Evolutionary conservation across 768 basidiomycete genomes (phyloP), one percentile per base, ranked within the genome.

Genomic region (Tulasnella sp.): DNA sequence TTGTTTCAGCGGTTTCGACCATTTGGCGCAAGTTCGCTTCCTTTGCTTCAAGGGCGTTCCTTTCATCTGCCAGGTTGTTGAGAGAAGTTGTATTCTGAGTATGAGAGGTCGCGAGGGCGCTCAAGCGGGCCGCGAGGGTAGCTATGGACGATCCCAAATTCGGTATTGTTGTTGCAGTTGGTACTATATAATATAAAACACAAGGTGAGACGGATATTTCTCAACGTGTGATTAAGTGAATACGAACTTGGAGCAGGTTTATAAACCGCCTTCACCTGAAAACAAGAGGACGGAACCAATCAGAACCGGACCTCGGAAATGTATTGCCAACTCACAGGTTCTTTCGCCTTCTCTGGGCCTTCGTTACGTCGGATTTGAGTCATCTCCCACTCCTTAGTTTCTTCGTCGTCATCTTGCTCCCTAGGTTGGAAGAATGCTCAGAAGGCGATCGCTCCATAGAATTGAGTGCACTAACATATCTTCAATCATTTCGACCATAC

Each of bases 321-420:
- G 34, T 15, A 36, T 15, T 8, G 40, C 1, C n/a, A 3, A 40
- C 74, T 76, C 15, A 76, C 77, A 19, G 58, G 58, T 22, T 19
- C 36, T 34, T 36, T 45, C 1, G 67, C 77, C 22, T 71, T 38
- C 11, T 86, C 82, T 78, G 89, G 87, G 2, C 91, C 93, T 11
- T 91, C 92, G 52, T 69, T 69, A 75, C 94, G 86, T 34, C 92
- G 89, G 36, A 94, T 84, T 79, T 96, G 94, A 75, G 91, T 92
- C 77, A 88, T 87, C 80, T 94, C 93, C 94, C 94, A 96, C 82
- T 94, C 91, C 12, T 86, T 85, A 0, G 91, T 89, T 81, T 95
- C 93, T 81, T 96, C 93, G 77, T 94, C 94, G 75, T 91, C 88
- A 72, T 94, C 93, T 72, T 89, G 72, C 49, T 74, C 72, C 15